A percentile compares a stretch with the other conserved stretches of the same genome.
Evolutionary conservation across 2,329 filamentous ascomycete genomes (phyloP).

Genomic region (Harringtonia lauricola): DNA sequence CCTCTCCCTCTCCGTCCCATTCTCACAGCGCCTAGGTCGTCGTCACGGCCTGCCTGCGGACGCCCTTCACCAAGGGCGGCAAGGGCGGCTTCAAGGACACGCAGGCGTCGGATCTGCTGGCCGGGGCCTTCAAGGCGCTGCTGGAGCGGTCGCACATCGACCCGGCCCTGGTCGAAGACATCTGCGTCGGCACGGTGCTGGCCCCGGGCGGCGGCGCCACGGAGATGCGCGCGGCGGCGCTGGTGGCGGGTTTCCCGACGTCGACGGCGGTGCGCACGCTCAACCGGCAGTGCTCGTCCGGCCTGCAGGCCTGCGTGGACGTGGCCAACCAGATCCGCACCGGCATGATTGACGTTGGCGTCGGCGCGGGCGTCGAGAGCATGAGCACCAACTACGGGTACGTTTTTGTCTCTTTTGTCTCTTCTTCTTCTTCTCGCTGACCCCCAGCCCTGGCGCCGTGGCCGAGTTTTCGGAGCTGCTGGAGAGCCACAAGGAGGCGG

Average conservation of each 20-base stretch:
- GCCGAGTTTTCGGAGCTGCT: slow-evolving; percentile 87
- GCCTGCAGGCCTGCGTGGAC: slow-evolving; percentile 85
- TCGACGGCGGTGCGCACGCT: slow-evolving; percentile 73
- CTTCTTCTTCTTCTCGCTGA: neutral
- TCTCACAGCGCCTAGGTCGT: slow-evolving; percentile 53
- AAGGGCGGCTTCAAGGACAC: slow-evolving; percentile 97
- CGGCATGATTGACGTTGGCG: slow-evolving; percentile 91
- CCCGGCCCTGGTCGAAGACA: slow-evolving; percentile 78
- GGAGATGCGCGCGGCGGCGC: slow-evolving; percentile 85
- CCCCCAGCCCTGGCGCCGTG: slow-evolving; percentile 62
- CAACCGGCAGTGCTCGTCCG: slow-evolving; percentile 91
- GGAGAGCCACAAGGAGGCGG: slow-evolving; percentile 67
- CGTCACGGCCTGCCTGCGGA: slow-evolving; percentile 84
- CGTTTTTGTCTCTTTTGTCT: slow-evolving; percentile 17
- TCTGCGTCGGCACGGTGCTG: slow-evolving; percentile 84
- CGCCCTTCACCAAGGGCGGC: slow-evolving; percentile 83
- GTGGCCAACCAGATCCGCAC: slow-evolving; percentile 84
- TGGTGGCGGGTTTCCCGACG: slow-evolving; percentile 86
- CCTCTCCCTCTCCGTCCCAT: too few relatives aligned
- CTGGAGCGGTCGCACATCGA: slow-evolving; percentile 82
- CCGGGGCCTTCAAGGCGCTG: slow-evolving; percentile 70
- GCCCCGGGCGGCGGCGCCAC: slow-evolving; percentile 90
- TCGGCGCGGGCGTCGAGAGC: slow-evolving; percentile 92
- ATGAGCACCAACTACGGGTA: slow-evolving; percentile 91
- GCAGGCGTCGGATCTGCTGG: slow-evolving; percentile 71